Conservation (phyloP, 805 yeast species). For the Pichia deserticola region DNA sequence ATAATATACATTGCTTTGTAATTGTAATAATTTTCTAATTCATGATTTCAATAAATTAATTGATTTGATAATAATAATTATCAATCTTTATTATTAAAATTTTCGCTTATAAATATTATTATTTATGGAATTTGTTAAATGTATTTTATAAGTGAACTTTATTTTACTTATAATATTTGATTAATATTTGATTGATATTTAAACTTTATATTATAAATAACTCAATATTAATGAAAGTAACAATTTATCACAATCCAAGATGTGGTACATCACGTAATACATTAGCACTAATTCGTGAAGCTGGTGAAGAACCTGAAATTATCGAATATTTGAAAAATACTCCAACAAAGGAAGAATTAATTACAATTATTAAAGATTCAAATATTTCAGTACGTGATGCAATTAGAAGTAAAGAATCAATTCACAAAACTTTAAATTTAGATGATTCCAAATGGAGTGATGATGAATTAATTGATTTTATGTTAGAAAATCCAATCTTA, state of each 20-base stretch:
- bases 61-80: too few species aligned
- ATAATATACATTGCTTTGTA: too few species aligned
- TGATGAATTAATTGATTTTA: neutral
- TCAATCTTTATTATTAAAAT: too few species aligned
- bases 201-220: too few species aligned
- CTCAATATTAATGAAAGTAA: too few species aligned
- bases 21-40: too few species aligned
- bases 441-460: conserved; percentile 2
- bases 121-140: too few species aligned
- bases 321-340: conserved; percentile 4
- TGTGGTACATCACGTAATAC: conserved; percentile 3
- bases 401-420: neutral
- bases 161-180: too few species aligned
- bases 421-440: conserved; percentile 1
- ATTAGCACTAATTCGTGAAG: neutral
- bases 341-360: neutral
- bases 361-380: neutral
- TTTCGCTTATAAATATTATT: too few species aligned
- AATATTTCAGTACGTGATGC: conserved; percentile 3
- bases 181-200: too few species aligned
- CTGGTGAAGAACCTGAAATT: neutral
- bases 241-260: conserved; percentile 3
- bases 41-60: too few species aligned
- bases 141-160: too few species aligned
- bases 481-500: conserved; percentile 3